Evolutionary conservation across 2,329 filamentous ascomycete species (phyloP).

Genomic region (Fusarium tupiense): DNA sequence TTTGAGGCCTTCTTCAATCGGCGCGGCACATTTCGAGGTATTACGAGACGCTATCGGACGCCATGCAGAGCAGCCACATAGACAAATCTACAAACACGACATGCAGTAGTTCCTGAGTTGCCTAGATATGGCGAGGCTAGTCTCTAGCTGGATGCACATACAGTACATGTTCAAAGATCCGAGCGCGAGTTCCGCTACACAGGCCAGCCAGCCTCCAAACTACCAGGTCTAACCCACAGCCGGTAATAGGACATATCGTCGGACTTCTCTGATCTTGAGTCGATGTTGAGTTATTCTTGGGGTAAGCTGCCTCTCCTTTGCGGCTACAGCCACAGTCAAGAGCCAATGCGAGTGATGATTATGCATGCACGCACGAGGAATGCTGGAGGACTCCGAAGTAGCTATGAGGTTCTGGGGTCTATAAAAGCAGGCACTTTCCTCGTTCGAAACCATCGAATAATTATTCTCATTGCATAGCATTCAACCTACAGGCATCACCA

Average conservation of each 20-base stretch:
- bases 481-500: background rate
- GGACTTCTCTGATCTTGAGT: background rate
- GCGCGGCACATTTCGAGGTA: rapidly evolving
- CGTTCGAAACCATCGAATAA: rapidly evolving
- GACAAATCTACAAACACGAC: too few species aligned
- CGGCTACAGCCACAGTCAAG: background rate
- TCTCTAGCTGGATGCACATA: too few species aligned
- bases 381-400: background rate
- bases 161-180: background rate
- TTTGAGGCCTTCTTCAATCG: background rate
- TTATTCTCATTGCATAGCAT: background rate
- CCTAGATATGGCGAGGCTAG: rapidly evolving
- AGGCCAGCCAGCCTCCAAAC: background rate
- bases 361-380: background rate
- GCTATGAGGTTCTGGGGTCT: background rate
- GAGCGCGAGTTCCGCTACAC: background rate
- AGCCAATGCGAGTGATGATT: background rate
- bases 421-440: background rate
- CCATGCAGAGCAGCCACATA: background rate
- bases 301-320: background rate
- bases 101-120: background rate
- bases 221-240: rapidly evolving
- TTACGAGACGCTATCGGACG: background rate
- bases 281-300: rapidly evolving
- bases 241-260: too few species aligned